Evolutionary conservation across 176 grass and related monocot species (phyloP), one percentile per base, ranked within the genome.

Genomic region (Elaeis guineensis): DNA sequence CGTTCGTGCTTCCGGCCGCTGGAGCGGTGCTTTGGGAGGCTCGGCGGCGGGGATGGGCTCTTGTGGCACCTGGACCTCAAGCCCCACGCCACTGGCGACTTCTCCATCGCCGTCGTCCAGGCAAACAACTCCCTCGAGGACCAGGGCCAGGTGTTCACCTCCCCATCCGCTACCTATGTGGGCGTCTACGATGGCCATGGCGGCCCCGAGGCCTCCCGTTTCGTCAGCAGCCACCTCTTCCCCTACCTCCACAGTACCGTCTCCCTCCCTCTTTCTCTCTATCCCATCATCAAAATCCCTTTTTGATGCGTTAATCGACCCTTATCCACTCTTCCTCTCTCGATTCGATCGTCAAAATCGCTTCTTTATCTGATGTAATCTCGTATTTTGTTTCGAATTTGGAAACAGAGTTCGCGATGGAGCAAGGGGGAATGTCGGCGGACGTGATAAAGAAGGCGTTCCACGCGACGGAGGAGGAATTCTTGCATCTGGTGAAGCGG

Each of bases 31-130:
- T 83, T 86, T 29, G 84, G 89, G 0, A 73, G 72, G 74, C 74
- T 67, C 60, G 70, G 77, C 53, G 52, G 65, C 72, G 19, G 24
- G 49, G 85, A 95, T 48, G 77, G 66, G 50, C 81, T 95, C 67
- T 74, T 95, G 29, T 95, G 90, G 90, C 82, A 95, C 62, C 54
- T 80, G 70, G 86, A 95, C 68, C 82, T 95, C 52, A 76, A 76
- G 51, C 90, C 86, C 51, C 90, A 95, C 65, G 82, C 82, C 32
- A 69, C 79, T 3, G 90, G 90, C 17, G 90, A 95, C 80, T 95
- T 95, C 85, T 95, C 90, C 25, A 95, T 95, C 61, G 90, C 90
- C 18, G 86, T 81, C 16, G 90, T 84, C 32, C 90, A 95, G 72
- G 90, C 90, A 7, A 95, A 95, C 63, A 16, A 78, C 15, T 3